These are phyloP conservation scores for Micromonas commoda DNA, from an alignment of 139 green algal species.

Conservation along the genomic window DNA sequence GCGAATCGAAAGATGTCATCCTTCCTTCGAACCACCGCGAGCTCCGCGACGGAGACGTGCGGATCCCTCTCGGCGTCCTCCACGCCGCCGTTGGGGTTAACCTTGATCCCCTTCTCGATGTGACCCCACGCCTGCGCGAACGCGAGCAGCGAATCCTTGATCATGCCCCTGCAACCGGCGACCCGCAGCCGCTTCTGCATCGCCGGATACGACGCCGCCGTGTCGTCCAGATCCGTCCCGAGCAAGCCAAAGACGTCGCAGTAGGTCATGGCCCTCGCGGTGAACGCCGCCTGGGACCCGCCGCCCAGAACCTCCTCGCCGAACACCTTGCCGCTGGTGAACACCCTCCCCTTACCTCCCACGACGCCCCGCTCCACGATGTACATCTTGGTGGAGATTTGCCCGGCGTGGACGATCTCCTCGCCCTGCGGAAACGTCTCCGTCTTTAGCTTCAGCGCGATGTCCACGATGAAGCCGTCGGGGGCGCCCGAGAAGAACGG, in stretches of 20 bases:
- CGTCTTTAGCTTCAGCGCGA: constrained; percentile 21
- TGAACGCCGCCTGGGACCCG: constrained; percentile 9
- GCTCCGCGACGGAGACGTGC: too few relatives aligned
- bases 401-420: constrained; percentile 18
- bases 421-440: constrained; percentile 29
- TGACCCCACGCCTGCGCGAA: too few relatives aligned
- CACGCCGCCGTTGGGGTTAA: too few relatives aligned
- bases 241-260: constrained; percentile 16
- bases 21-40: too few relatives aligned
- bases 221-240: constrained; percentile 7
- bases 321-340: constrained; percentile 23
- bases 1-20: too few relatives aligned
- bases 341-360: constrained; percentile 19
- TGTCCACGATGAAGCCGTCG: constrained; percentile 21
- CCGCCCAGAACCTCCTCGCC: constrained; percentile 12
- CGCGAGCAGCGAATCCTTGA: too few relatives aligned
- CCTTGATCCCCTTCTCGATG: too few relatives aligned
- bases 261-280: constrained; percentile 8
- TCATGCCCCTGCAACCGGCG: too few relatives aligned
- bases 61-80: too few relatives aligned
- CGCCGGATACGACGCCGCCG: neutral
- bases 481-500: constrained; percentile 21
- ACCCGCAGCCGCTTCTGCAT: neutral
- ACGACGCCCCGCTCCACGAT: constrained; percentile 33
- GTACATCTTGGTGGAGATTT: constrained; percentile 29